Evolutionary conservation across 768 basidiomycete genomes (phyloP).

Genomic region (Lentinula aciculospora): DNA sequence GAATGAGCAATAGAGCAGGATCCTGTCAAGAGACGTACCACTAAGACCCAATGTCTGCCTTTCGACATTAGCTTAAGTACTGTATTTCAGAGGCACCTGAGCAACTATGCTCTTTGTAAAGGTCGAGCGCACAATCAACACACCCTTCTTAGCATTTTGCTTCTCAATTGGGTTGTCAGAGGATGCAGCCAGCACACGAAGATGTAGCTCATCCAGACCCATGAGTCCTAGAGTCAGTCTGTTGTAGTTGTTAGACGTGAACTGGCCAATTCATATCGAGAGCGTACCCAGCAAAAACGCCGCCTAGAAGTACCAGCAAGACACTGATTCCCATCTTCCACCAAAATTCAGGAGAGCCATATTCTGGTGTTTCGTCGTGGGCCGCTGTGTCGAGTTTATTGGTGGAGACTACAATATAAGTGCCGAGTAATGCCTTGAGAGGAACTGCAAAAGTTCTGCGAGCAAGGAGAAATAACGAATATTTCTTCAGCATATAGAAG

Average conservation of each 20-base stretch:
- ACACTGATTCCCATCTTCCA: slow-evolving; percentile 64
- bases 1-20: neutral
- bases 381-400: neutral
- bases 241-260: neutral
- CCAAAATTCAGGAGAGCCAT: slow-evolving; percentile 63
- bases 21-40: slow-evolving; percentile 41
- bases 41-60: slow-evolving; percentile 91
- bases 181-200: slow-evolving; percentile 78
- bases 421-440: neutral
- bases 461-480: neutral
- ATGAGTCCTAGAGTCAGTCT: slow-evolving; percentile 89
- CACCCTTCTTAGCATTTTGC: slow-evolving; percentile 66
- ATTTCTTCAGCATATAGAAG: slow-evolving; percentile 1
- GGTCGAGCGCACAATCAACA: neutral
- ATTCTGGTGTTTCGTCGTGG: slow-evolving; percentile 2
- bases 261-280: neutral
- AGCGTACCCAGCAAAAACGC: slow-evolving; percentile 84
- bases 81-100: slow-evolving; percentile 15
- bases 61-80: slow-evolving; percentile 51
- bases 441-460: neutral
- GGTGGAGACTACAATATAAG: neutral
- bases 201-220: slow-evolving; percentile 89
- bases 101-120: neutral
- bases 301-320: slow-evolving; percentile 74
- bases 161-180: slow-evolving; percentile 71